These are phyloP conservation scores for Phlyctochytrium arcticum DNA, from an alignment of 192 early-diverging fungal genomes.

Conservation along the genomic window DNA sequence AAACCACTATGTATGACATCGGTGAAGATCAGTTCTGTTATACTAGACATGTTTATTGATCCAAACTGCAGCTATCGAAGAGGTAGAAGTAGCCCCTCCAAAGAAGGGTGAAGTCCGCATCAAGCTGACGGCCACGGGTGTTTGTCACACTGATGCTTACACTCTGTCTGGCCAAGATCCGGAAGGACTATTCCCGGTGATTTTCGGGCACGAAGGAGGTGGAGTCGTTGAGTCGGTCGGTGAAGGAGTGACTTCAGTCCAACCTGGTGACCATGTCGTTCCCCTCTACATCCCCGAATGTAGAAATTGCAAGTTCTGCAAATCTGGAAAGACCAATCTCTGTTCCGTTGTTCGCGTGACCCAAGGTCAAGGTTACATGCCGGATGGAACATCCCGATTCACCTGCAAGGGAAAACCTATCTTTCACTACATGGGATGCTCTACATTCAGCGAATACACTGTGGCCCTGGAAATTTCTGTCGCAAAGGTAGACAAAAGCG, in stretches of 20 bases:
- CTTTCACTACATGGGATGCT: constrained; percentile 91
- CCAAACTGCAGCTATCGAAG: constrained; percentile 79
- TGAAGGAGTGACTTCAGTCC: constrained; percentile 84
- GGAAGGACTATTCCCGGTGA: constrained; percentile 82
- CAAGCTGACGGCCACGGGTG: constrained; percentile 84
- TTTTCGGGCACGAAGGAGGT: constrained; percentile 94
- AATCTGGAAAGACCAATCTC: constrained; percentile 93
- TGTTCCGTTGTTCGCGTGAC: constrained; percentile 87
- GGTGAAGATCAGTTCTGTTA: not conserved
- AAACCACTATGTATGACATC: constrained; percentile 82
- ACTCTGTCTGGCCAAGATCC: constrained; percentile 77
- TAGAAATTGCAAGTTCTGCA: constrained; percentile 96
- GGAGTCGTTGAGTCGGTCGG: constrained; percentile 95
- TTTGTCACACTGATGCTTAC: constrained; percentile 94
- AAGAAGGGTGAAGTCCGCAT: constrained; percentile 89
- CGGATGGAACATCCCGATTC: constrained; percentile 88
- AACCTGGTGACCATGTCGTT: constrained; percentile 92
- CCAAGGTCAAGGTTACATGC: constrained; percentile 94
- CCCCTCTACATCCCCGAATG: constrained; percentile 83
- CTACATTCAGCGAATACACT: constrained; percentile 95
- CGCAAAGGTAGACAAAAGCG: constrained; percentile 77
- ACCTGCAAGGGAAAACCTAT: constrained; percentile 83
- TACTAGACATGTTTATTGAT: not conserved
- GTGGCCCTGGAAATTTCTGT: constrained; percentile 88
- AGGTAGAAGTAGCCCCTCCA: constrained; percentile 91